Evolutionary conservation across 2,329 filamentous ascomycete species (phyloP), one percentile per base, ranked within the genome.

Genomic region (Daldinia sp.): DNA sequence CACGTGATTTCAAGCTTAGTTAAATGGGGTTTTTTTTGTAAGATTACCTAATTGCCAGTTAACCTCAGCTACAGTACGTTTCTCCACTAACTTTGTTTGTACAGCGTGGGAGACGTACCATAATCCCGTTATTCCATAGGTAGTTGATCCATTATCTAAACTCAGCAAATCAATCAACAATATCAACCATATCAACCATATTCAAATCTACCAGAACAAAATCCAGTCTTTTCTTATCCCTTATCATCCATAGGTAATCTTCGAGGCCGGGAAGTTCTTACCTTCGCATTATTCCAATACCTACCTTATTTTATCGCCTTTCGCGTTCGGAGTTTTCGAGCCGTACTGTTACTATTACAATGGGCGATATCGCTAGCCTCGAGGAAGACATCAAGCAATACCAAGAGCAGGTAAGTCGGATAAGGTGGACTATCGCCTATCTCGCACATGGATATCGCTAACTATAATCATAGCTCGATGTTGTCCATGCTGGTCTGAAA

Each of bases 401-500:
- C 73, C 83, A 86, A 77, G 86, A 88, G 74, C 87, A 89, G 81
- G 87, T 88, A 72, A 64, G 82, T 59, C 13, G n/a, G 23, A 33
- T 23, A 33, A 46, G 69, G 10, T 35, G 23, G 23, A 4, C 58
- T 44, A 18, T 26, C 12, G 28, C 28, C 18, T 55, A 33, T 18
- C 37, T 50, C 7, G 30, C 23, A 30, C 6, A 9, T 15, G n/a
- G 15, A 37, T 10, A 20, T 58, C 44, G 35, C 69, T 63, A 13
- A 69, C 63, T 48, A 65, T 46, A 23, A 18, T 53, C 15, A 57
- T 76, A 94, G 92, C 88, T 97, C 78, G 92, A 94, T 76, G 90
- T 93, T 41, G 90, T 97, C 67, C 83, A 90, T 75, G 85, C 88
- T 62, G 92, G 92, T 72, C 88, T 97, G 64, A 90, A 91, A 80